These are phyloP conservation scores for Pestalotiopsis sp. DNA, from an alignment of 2,329 filamentous ascomycete genomes.

Conservation along the genomic window DNA sequence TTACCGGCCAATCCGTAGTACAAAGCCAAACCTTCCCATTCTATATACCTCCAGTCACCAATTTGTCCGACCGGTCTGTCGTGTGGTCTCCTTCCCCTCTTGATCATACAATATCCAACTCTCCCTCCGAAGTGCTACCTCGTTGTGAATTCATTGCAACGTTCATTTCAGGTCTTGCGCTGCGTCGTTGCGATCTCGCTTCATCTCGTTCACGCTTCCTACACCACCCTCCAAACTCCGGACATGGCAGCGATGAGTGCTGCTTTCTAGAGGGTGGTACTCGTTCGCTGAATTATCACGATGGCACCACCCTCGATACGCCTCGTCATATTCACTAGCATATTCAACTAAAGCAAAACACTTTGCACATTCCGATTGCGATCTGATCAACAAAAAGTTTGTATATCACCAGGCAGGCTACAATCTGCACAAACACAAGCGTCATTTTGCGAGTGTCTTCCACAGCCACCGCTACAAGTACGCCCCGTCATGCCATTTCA, in stretches of 20 bases:
- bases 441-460: not conserved
- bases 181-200: not conserved
- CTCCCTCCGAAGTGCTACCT: not conserved
- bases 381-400: not conserved
- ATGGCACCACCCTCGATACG: constrained; percentile 60
- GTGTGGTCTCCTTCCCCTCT: not conserved
- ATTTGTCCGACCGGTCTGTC: not conserved
- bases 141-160: constrained; percentile 1
- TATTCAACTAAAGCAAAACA: constrained; percentile 9
- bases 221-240: not conserved
- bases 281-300: constrained; percentile 44
- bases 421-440: not conserved
- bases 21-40: not conserved
- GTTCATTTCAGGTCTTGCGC: not conserved
- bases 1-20: not conserved
- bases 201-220: not conserved
- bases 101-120: not conserved
- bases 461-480: constrained; percentile 10
- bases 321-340: constrained; percentile 29
- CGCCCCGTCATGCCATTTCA: constrained; percentile 6
- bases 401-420: constrained; percentile 12
- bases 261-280: constrained; percentile 58
- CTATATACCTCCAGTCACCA: not conserved
- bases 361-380: not conserved
- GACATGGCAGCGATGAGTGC: constrained; percentile 45